phyloP scores from a whole-genome alignment of 805 yeast genomes.

The Lachancea mirantina region DNA sequence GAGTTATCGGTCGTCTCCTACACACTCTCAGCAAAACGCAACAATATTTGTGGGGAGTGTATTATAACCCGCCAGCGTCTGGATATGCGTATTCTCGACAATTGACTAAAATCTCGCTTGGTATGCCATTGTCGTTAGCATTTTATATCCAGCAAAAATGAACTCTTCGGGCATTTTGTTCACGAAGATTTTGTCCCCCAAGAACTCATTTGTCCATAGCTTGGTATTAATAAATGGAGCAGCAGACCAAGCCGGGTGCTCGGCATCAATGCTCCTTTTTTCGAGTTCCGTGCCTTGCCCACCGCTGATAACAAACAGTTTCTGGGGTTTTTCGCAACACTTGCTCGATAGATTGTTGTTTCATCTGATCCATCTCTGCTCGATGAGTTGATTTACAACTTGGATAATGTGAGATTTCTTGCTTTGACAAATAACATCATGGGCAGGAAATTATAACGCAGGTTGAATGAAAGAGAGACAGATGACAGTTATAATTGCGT shows the following conservation, averaged over 20 bases:
- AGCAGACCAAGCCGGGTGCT: constrained; percentile 57
- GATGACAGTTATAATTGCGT: too few species aligned
- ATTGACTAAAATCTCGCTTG: constrained; percentile 45
- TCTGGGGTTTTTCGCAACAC: constrained; percentile 11
- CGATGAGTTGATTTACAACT: too few species aligned
- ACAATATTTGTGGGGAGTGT: constrained; percentile 18
- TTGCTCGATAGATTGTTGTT: constrained; percentile 11
- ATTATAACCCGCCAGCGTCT: constrained; percentile 19
- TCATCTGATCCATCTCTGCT: too few species aligned
- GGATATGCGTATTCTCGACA: constrained; percentile 23
- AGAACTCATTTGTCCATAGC: constrained; percentile 18
- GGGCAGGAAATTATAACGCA: too few species aligned
- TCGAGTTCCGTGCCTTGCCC: constrained; percentile 62
- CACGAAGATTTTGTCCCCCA: constrained; percentile 36
- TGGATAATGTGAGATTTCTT: too few species aligned
- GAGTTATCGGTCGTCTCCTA: constrained; percentile 19
- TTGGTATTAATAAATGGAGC: constrained; percentile 35
- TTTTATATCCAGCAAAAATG: constrained; percentile 46
- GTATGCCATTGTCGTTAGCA: constrained; percentile 51
- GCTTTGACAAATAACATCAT: too few species aligned
- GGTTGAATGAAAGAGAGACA: too few species aligned
- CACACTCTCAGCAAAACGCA: constrained; percentile 16
- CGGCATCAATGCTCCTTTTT: constrained; percentile 37
- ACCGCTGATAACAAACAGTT: constrained; percentile 43
- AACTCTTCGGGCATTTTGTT: constrained; percentile 45